These are phyloP conservation scores for Myxozyma vanderwaltii DNA, from an alignment of 805 yeast genomes.

Conservation along the genomic window DNA sequence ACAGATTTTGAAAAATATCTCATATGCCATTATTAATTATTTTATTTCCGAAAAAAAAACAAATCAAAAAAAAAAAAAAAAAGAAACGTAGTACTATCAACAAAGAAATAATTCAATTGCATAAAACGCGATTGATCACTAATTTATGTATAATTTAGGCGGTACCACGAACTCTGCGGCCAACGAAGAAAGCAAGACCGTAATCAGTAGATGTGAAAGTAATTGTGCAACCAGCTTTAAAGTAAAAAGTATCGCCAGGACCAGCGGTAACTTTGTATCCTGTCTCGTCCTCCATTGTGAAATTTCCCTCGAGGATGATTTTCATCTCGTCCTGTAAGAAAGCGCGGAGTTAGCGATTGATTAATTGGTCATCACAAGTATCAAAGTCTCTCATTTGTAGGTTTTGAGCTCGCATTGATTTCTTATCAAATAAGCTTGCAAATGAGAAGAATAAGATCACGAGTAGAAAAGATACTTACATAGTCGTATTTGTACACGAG, in stretches of 20 bases:
- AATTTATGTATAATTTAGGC: background rate
- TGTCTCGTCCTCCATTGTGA: conserved; percentile 62
- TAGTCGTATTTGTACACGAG: conserved; percentile 64
- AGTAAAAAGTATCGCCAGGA: conserved; percentile 70
- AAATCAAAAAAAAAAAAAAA: too few relatives aligned
- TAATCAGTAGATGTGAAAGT: conserved; percentile 64
- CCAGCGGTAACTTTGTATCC: conserved; percentile 58
- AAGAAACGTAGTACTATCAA: background rate
- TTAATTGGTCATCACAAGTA: background rate
- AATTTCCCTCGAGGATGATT: conserved; percentile 68
- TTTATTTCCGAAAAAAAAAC: too few relatives aligned
- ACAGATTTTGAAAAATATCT: too few relatives aligned
- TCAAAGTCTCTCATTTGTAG: background rate
- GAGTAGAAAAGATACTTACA: conserved; percentile 6
- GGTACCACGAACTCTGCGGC: conserved; percentile 36
- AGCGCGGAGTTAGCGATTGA: background rate
- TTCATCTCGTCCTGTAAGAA: conserved; percentile 62
- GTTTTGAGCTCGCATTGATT: too few relatives aligned
- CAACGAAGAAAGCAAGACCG: conserved; percentile 64
- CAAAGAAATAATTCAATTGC: background rate
- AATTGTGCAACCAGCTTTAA: conserved; percentile 67
- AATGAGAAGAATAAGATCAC: too few relatives aligned
- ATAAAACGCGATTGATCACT: background rate
- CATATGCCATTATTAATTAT: too few relatives aligned
- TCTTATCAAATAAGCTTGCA: too few relatives aligned